Evolutionary conservation across 495 filamentous ascomycete genomes (phyloP).

Genomic region (Lophiostoma macrostomum): DNA sequence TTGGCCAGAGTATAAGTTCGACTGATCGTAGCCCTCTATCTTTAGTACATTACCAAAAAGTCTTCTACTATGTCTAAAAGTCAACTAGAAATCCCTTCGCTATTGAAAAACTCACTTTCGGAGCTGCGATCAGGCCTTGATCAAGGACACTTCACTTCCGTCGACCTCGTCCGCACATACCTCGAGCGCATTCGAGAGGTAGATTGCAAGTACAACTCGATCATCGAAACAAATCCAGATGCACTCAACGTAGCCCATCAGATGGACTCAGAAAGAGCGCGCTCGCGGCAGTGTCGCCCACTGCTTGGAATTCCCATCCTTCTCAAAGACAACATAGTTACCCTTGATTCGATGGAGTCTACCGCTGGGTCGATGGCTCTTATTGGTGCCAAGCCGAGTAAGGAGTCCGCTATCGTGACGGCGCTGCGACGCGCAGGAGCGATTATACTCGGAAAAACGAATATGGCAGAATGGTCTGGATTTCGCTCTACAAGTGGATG

Average conservation of each 20-base stretch:
- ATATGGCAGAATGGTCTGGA: conserved; percentile 53
- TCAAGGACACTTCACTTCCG: conserved; percentile 48
- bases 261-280: conserved; percentile 49
- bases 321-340: conserved; percentile 7
- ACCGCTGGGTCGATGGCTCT: background rate
- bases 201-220: conserved; percentile 47
- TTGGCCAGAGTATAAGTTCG: too few relatives aligned
- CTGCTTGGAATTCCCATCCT: conserved; percentile 12
- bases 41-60: too few relatives aligned
- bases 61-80: too few relatives aligned
- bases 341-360: background rate
- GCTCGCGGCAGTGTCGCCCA: background rate
- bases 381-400: conserved; percentile 14
- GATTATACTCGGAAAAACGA: conserved; percentile 48
- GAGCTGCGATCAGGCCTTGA: too few relatives aligned
- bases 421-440: conserved; percentile 42
- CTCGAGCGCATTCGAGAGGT: conserved; percentile 50
- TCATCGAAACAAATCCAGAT: conserved; percentile 58
- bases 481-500: conserved; percentile 46
- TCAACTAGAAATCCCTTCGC: too few relatives aligned
- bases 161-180: conserved; percentile 57
- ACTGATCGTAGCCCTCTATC: too few relatives aligned
- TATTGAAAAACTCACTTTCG: too few relatives aligned
- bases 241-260: conserved; percentile 47
- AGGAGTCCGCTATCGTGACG: conserved; percentile 32